Conservation (phyloP, 1,284 basidiomycete genomes). For the Athelia sp. region DNA sequence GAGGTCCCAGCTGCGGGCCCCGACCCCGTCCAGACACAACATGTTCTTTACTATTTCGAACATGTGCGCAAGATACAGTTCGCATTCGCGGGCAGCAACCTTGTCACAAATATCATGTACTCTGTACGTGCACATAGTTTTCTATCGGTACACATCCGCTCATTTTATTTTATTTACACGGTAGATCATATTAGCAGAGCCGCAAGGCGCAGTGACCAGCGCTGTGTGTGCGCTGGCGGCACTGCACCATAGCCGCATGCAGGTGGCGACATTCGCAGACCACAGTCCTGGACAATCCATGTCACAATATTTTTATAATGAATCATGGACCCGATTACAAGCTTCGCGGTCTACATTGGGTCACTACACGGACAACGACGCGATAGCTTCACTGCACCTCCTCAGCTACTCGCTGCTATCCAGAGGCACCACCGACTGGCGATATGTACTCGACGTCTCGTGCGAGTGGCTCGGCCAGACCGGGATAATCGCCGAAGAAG, state of each 20-base stretch:
- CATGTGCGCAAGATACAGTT: conserved; percentile 57
- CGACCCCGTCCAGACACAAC: conserved; percentile 40
- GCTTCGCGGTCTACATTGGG: conserved; percentile 45
- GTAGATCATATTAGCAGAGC: conserved; percentile 60
- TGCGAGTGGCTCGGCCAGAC: conserved; percentile 69
- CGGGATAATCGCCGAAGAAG: conserved; percentile 54
- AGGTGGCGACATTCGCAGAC: conserved; percentile 53
- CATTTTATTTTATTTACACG: conserved; percentile 1
- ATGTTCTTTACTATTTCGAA: conserved; percentile 65
- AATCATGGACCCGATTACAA: conserved; percentile 51
- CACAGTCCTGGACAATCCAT: conserved; percentile 49
- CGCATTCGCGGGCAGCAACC: conserved; percentile 45
- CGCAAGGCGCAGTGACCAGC: conserved; percentile 61
- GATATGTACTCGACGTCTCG: conserved; percentile 55
- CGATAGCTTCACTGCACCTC: conserved; percentile 69
- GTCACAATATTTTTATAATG: conserved; percentile 64
- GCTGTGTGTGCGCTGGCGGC: conserved; percentile 72
- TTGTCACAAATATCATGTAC: conserved; percentile 54
- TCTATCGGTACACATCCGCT: neutral
- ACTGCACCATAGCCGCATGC: conserved; percentile 60
- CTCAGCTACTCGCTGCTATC: conserved; percentile 65
- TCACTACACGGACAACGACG: conserved; percentile 58
- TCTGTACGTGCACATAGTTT: conserved; percentile 39
- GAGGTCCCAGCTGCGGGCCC: conserved; percentile 24
- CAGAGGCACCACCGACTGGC: conserved; percentile 63